These are phyloP conservation scores for Epicoccum nigrum DNA, from an alignment of 2,329 filamentous ascomycete genomes.

Conservation along the genomic window DNA sequence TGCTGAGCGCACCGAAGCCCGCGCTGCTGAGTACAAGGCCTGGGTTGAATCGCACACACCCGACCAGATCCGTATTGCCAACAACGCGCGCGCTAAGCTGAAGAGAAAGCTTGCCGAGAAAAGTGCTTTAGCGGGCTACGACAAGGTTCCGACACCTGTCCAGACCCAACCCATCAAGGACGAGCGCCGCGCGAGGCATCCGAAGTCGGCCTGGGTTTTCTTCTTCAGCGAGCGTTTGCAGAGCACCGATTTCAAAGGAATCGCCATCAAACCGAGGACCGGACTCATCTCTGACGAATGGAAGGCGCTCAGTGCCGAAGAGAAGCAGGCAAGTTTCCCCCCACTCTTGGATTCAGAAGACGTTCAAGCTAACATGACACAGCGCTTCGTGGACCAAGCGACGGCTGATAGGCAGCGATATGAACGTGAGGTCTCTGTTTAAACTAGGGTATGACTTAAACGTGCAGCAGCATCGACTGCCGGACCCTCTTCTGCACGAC, in stretches of 20 bases:
- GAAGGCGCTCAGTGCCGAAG: slow-evolving; percentile 52
- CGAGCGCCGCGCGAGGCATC: slow-evolving; percentile 58
- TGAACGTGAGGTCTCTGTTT: background rate
- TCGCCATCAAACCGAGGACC: slow-evolving; percentile 50
- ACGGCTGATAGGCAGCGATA: slow-evolving; percentile 39
- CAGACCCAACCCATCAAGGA: slow-evolving; percentile 54
- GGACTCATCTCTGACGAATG: slow-evolving; percentile 56
- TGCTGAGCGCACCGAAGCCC: slow-evolving; percentile 53
- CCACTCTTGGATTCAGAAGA: background rate
- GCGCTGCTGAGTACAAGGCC: slow-evolving; percentile 53
- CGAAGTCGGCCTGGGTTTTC: slow-evolving; percentile 46
- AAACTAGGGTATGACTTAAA: background rate
- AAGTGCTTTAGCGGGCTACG: background rate
- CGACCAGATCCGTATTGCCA: slow-evolving; percentile 64
- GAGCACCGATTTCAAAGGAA: slow-evolving; percentile 59
- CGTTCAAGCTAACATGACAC: slow-evolving; percentile 29
- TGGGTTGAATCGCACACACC: slow-evolving; percentile 64
- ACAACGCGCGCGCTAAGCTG: slow-evolving; percentile 58
- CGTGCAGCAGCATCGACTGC: background rate
- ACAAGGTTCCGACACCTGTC: slow-evolving; percentile 4
- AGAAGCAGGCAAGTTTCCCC: slow-evolving; percentile 55
- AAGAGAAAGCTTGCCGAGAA: slow-evolving; percentile 25
- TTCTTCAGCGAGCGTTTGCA: slow-evolving; percentile 55
- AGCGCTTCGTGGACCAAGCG: slow-evolving; percentile 41
- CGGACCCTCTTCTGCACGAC: background rate